phyloP scores from a whole-genome alignment of 2,329 filamentous ascomycete species.

The Stromatinia cepivora region DNA sequence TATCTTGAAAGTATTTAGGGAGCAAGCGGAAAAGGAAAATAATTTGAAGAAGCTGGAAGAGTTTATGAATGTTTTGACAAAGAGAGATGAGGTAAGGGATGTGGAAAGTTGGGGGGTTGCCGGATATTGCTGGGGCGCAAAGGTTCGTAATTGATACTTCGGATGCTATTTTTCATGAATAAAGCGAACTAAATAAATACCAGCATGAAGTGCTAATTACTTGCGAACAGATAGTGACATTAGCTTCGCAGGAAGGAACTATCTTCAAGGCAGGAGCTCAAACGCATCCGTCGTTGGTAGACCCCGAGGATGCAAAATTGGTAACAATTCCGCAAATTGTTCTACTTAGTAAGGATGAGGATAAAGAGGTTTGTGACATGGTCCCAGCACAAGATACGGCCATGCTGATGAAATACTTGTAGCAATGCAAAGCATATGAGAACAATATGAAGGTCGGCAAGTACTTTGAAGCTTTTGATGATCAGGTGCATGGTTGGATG shows the following conservation, averaged over 20 bases:
- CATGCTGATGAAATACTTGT: constrained; percentile 43
- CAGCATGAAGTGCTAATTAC: neutral
- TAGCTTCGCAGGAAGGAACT: constrained; percentile 53
- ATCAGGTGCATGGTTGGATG: constrained; percentile 76
- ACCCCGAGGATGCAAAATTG: constrained; percentile 57
- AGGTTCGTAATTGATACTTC: constrained; percentile 39
- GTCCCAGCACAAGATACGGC: constrained; percentile 42
- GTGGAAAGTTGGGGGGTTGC: constrained; percentile 33
- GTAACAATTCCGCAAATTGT: constrained; percentile 61
- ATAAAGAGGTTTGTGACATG: constrained; percentile 37
- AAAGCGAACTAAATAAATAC: neutral
- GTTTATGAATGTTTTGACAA: constrained; percentile 25
- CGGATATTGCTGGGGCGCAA: constrained; percentile 69
- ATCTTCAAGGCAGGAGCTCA: constrained; percentile 55
- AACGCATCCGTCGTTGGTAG: constrained; percentile 62
- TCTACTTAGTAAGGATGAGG: constrained; percentile 66
- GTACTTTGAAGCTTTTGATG: constrained; percentile 63
- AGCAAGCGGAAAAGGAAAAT: constrained; percentile 24
- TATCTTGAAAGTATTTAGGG: constrained; percentile 33
- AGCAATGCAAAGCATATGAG: constrained; percentile 45
- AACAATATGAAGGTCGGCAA: constrained; percentile 47
- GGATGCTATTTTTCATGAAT: neutral
- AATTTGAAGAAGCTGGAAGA: constrained; percentile 24
- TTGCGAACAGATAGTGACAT: constrained; percentile 48
- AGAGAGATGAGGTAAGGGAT: constrained; percentile 21